phyloP scores from a whole-genome alignment of 2,329 filamentous ascomycete genomes.

The Penicillium sp. region DNA sequence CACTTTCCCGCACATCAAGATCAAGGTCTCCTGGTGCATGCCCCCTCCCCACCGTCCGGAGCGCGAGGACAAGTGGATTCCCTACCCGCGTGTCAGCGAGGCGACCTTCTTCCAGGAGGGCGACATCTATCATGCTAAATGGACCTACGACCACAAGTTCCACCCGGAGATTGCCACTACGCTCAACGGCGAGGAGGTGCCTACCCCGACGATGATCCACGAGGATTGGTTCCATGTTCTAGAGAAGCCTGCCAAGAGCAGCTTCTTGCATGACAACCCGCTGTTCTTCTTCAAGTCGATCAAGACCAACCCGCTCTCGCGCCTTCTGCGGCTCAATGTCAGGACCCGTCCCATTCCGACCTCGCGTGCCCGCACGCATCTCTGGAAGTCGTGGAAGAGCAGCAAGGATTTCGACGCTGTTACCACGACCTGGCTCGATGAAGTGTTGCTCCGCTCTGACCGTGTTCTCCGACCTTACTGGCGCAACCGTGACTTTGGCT shows the following conservation, averaged over 20 bases:
- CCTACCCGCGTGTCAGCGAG: conserved; percentile 57
- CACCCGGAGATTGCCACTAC: conserved; percentile 52
- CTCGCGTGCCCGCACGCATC: conserved; percentile 51
- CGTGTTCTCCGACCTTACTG: conserved; percentile 51
- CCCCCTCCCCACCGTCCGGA: conserved; percentile 55
- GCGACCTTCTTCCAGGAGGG: conserved; percentile 57
- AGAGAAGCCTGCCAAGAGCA: conserved; percentile 46
- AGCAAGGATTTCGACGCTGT: conserved; percentile 52
- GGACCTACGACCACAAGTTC: conserved; percentile 54
- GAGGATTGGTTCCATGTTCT: conserved; percentile 50
- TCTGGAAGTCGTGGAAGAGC: conserved; percentile 57
- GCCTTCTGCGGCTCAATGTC: conserved; percentile 35
- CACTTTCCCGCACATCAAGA: conserved; percentile 56
- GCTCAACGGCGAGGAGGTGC: conserved; percentile 54
- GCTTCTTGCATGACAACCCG: conserved; percentile 57
- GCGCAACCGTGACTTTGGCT: conserved; percentile 48
- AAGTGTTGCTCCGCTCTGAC: conserved; percentile 53
- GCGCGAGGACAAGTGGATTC: conserved; percentile 59
- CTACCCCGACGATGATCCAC: conserved; percentile 60
- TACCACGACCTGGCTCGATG: conserved; percentile 55
- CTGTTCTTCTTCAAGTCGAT: conserved; percentile 51
- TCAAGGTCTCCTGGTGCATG: conserved; percentile 59
- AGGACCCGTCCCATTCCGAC: conserved; percentile 47
- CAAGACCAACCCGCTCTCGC: conserved; percentile 33
- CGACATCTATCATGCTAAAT: conserved; percentile 56